These are phyloP conservation scores for Cyberlindnera veronae DNA, from an alignment of 805 yeast genomes.

Conservation along the genomic window DNA sequence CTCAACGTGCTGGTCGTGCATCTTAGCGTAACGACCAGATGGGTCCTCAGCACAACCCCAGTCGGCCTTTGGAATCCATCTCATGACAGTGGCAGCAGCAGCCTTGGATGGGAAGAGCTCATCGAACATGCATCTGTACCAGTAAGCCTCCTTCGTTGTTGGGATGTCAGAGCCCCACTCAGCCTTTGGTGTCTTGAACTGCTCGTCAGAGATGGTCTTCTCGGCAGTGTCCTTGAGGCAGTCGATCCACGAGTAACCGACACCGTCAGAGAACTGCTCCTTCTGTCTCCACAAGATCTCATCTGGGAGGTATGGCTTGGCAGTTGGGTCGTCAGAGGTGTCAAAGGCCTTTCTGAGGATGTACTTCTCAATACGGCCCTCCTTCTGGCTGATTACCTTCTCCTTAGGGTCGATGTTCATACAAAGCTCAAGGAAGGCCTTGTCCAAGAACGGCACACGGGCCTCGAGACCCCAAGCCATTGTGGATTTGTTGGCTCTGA, in stretches of 20 bases:
- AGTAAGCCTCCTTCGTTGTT: slow-evolving; percentile 97
- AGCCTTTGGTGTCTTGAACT: slow-evolving; percentile 84
- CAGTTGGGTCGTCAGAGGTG: slow-evolving; percentile 75
- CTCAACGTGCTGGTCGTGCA: slow-evolving; percentile 70
- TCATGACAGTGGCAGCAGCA: slow-evolving; percentile 95
- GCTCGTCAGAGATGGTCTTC: slow-evolving; percentile 80
- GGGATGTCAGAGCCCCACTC: slow-evolving; percentile 97
- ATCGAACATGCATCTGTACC: slow-evolving; percentile 97
- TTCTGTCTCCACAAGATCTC: slow-evolving; percentile 99
- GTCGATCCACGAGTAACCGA: slow-evolving; percentile 99
- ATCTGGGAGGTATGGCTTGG: slow-evolving; percentile 86
- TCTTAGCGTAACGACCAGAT: slow-evolving; percentile 92
- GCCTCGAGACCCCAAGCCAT: slow-evolving; percentile 99
- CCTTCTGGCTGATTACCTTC: slow-evolving; percentile 70
- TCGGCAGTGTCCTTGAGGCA: slow-evolving; percentile 95
- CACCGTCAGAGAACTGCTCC: slow-evolving; percentile 99
- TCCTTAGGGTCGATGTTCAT: slow-evolving; percentile 95
- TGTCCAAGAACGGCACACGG: slow-evolving; percentile 98
- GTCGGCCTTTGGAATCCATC: slow-evolving; percentile 99
- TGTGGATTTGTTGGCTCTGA: slow-evolving; percentile 98
- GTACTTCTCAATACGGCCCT: slow-evolving; percentile 90
- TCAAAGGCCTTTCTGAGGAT: slow-evolving; percentile 96
- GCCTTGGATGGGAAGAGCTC: slow-evolving; percentile 87
- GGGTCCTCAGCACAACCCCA: slow-evolving; percentile 99
- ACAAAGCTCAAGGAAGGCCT: slow-evolving; percentile 82